Conservation (phyloP, 306 rosid genomes). For the Adenanthera pavonina region DNA sequence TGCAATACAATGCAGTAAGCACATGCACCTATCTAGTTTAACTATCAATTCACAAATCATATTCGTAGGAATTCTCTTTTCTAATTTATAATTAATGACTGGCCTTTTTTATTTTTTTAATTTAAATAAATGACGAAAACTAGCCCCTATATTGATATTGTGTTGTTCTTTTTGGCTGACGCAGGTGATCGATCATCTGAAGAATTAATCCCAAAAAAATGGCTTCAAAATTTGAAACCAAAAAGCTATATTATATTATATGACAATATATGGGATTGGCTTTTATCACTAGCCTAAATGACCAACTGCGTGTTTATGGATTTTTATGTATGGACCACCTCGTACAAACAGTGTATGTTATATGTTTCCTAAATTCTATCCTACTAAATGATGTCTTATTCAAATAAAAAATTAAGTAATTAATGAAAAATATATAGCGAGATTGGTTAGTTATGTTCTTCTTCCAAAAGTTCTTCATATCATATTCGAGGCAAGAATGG, state of each 20-base stretch:
- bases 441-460: neutral
- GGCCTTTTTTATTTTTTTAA: neutral
- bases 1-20: too few species aligned
- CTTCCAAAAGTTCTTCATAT: neutral
- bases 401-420: neutral
- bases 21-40: too few species aligned
- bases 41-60: too few species aligned
- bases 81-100: too few species aligned
- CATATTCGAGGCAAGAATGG: neutral
- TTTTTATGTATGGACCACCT: neutral
- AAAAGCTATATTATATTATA: neutral
- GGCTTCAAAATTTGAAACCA: neutral
- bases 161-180: neutral
- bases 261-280: neutral
- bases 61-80: too few species aligned
- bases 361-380: neutral
- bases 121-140: neutral
- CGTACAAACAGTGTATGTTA: neutral
- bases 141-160: neutral
- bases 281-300: neutral
- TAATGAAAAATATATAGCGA: neutral
- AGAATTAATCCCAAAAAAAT: conserved; percentile 3
- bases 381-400: neutral
- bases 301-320: neutral
- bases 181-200: conserved; percentile 20